Evolutionary conservation across 2,329 filamentous ascomycete genomes (phyloP).

Genomic region (Colletotrichum camelliae): DNA sequence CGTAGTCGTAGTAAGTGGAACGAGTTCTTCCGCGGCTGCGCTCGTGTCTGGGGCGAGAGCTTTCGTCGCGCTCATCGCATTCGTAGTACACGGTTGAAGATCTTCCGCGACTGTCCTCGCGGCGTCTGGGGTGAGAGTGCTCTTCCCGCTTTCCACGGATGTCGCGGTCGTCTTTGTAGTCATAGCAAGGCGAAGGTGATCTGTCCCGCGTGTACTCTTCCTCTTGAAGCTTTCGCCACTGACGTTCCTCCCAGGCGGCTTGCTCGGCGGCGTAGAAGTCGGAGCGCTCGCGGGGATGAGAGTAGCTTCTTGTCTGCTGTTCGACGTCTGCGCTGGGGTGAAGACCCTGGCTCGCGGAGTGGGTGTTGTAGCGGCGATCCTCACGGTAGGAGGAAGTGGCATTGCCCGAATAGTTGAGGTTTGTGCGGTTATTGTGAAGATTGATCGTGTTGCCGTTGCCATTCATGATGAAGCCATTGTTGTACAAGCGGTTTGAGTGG

Average conservation of each 20-base stretch:
- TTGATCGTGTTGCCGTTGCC: background rate
- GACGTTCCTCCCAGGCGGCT: background rate
- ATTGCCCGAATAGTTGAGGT: background rate
- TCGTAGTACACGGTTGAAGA: background rate
- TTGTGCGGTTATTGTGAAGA: accelerated
- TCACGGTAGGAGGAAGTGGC: background rate
- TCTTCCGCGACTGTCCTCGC: background rate
- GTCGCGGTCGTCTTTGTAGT: background rate
- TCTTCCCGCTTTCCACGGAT: accelerated
- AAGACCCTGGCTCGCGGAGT: background rate
- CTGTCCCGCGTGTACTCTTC: accelerated
- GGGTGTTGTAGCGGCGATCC: background rate
- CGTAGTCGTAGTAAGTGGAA: background rate
- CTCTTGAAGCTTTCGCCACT: background rate
- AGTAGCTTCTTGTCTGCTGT: accelerated
- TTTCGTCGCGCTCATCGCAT: accelerated
- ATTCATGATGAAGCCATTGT: background rate
- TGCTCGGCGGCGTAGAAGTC: background rate
- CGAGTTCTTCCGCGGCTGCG: background rate
- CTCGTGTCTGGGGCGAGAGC: background rate
- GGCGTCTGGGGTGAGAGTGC: accelerated
- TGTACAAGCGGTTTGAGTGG: background rate
- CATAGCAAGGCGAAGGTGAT: background rate
- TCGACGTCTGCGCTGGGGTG: background rate
- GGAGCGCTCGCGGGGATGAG: background rate